Base-by-base conservation (phyloP, 31 red algal species). In the Bonnemaisonia californica region DNA sequence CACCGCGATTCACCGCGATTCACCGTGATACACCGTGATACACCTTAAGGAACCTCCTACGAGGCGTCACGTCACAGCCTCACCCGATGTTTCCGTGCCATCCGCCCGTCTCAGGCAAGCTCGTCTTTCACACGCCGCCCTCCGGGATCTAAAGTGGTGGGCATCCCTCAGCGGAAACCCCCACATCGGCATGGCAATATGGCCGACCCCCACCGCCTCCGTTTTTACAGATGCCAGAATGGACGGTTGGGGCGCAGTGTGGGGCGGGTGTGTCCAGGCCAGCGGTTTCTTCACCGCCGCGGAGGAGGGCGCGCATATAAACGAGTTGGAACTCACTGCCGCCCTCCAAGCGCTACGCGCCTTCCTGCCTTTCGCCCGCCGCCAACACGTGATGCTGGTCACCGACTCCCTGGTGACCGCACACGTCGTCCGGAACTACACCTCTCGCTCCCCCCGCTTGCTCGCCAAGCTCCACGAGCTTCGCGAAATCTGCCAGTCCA, bases 171-270 rank as follows among this genome's bases (percentile, higher is more conserved):
- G 11, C 27, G 32, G 42, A 42, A 42, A 72, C 36, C 32, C 12
- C 18, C 31, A 42, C 27, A 7, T 69, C 12, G 76, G 76, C 28
- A 4, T 24, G 3, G 60, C 27, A n/a, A n/a, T 80, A 2, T 80
- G 76, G 57, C 76, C 76, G 2, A 12, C 60, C 36, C 27, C 29
- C 3, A 3, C 26, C 8, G 27, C 58, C 11, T 58, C 9, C 2
- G 60, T 80, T 5, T 69, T 69, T 41, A 69, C 76, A 3, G 76
- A 80, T 35, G 59, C 76, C 3, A 32, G 7, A 58, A 69, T 80
- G 60, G 22, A n/a, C 61, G 76, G 57, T 7, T 80, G 76, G 76
- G 76, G 76, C 11, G 76, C 29, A 11, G 59, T 35, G 76, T 80
- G 76, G 59, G 38, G 69, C 27, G 29, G 59, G 4, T 22, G 21